Evolutionary conservation across 2,329 filamentous ascomycete species (phyloP).

Genomic region (Zymoseptoria brevis): DNA sequence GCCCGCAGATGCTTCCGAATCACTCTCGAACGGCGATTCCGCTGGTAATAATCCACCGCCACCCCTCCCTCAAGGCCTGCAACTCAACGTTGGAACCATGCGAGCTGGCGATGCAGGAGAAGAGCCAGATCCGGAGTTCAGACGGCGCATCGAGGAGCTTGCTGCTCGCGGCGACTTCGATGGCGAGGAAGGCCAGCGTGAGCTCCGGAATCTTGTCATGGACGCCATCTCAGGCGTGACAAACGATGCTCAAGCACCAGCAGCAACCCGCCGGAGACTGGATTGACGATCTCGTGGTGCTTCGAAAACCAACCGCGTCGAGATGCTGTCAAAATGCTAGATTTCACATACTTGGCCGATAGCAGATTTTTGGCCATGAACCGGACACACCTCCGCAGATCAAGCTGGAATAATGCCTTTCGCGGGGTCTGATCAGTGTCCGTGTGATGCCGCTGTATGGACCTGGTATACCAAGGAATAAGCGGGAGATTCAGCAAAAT

Average conservation of each 20-base stretch:
- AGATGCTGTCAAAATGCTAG: not conserved
- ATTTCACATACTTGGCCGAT: not conserved
- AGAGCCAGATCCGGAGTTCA: conserved; percentile 71
- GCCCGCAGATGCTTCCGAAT: conserved; percentile 16
- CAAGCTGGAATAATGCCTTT: not conserved
- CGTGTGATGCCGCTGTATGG: no score
- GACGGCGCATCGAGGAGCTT: conserved; percentile 78
- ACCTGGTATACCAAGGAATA: no score
- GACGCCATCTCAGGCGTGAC: conserved; percentile 67
- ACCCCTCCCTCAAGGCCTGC: conserved; percentile 65
- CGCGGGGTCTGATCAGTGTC: no score
- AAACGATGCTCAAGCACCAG: conserved; percentile 39
- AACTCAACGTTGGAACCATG: conserved; percentile 70
- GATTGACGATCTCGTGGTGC: conserved; percentile 5
- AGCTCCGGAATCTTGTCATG: conserved; percentile 68
- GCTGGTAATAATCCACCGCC: conserved; percentile 34
- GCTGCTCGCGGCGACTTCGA: conserved; percentile 78
- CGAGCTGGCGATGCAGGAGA: conserved; percentile 49
- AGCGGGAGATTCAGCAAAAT: no score
- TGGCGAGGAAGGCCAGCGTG: conserved; percentile 67
- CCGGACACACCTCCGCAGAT: not conserved
- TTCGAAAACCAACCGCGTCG: not conserved
- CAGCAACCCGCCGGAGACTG: conserved; percentile 11
- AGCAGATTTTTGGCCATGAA: not conserved
- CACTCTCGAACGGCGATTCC: conserved; percentile 20